Conservation (phyloP, 2,329 filamentous ascomycete species). For the Aspergillus felis region DNA sequence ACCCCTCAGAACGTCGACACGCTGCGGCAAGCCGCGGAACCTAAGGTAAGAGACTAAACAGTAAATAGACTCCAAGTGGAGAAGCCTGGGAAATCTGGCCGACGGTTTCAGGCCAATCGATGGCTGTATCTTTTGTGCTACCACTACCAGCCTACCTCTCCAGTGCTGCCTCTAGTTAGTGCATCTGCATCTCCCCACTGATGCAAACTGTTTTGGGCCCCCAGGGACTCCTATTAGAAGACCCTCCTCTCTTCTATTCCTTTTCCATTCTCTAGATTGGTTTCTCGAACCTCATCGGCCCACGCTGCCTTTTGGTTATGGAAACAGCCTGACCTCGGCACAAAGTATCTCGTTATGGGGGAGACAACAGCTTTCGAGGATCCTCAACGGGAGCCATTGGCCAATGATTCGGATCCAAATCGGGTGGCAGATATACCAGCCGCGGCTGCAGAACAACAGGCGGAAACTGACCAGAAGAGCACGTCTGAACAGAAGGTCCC, state of each 20-base stretch:
- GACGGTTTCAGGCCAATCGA: neutral
- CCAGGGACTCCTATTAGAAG: neutral
- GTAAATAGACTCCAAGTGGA: neutral
- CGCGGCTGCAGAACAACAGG: conserved; percentile 1
- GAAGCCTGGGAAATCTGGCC: neutral
- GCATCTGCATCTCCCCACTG: neutral
- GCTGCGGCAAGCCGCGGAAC: neutral
- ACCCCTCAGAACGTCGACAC: neutral
- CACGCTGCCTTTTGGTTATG: neutral
- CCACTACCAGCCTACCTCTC: neutral
- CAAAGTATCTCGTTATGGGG: neutral
- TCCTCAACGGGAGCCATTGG: neutral
- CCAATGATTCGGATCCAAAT: conserved; percentile 1
- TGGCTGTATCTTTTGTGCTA: neutral
- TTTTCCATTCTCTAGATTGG: neutral
- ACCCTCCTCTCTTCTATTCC: neutral
- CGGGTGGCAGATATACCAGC: conserved; percentile 4
- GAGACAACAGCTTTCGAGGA: neutral
- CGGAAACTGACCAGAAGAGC: conserved; percentile 16
- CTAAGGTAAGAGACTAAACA: neutral
- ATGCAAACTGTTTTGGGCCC: neutral
- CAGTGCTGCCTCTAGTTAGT: neutral
- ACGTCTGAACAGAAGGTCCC: conserved; percentile 26
- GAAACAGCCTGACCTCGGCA: neutral
- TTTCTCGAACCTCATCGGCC: neutral